These are phyloP conservation scores for Vinca minor DNA, from an alignment of 257 asterid genomes.

Conservation along the genomic window DNA sequence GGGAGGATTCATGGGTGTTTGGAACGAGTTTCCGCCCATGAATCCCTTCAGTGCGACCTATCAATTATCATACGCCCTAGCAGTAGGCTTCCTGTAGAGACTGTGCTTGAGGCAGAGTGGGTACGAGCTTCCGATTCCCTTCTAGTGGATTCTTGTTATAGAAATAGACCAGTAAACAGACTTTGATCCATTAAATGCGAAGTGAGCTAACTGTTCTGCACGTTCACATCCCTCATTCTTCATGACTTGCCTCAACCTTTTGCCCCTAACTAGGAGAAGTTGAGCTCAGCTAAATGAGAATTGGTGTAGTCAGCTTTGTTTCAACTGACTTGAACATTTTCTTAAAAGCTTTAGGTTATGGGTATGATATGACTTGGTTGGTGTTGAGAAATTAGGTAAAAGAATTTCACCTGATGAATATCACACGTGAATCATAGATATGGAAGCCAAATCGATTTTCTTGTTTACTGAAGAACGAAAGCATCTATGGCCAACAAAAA, in stretches of 20 bases:
- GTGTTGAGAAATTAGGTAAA: too few relatives aligned
- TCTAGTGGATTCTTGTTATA: not conserved
- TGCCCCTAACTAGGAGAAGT: not conserved
- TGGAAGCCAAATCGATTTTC: not conserved
- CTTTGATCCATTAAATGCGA: not conserved
- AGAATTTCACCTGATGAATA: not conserved
- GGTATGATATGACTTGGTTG: too few relatives aligned
- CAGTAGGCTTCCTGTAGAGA: not conserved
- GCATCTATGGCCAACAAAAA: not conserved
- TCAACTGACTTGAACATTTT: too few relatives aligned
- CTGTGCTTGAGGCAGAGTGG: not conserved
- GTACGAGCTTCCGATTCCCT: not conserved
- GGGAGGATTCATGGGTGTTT: too few relatives aligned
- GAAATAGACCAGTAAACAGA: not conserved
- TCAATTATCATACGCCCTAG: not conserved
- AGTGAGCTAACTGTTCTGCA: not conserved
- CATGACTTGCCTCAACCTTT: not conserved
- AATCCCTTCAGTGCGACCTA: too few relatives aligned
- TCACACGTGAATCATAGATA: not conserved
- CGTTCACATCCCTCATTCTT: not conserved
- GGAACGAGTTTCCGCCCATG: too few relatives aligned
- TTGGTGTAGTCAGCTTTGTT: too few relatives aligned
- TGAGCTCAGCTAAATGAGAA: not conserved
- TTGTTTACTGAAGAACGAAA: not conserved
- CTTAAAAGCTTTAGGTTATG: too few relatives aligned